Conservation (phyloP, 208 protist genomes). For the Wallacemonas collosoma region DNA sequence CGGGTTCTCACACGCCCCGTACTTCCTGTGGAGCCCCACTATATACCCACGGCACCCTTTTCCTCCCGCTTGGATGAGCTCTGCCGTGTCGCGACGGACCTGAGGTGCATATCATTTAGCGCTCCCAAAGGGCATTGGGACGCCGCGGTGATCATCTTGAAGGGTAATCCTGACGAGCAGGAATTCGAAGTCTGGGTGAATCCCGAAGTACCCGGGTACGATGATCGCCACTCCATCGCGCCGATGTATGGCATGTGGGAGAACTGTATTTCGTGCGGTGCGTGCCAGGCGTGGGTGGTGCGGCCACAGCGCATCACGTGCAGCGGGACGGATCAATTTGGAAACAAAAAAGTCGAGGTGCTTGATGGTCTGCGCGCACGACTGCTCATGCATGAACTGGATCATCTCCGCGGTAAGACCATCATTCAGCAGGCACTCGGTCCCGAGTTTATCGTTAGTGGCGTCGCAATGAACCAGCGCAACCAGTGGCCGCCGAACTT, state of each 20-base stretch:
- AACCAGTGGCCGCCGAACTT: conserved; percentile 87
- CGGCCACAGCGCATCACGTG: conserved; percentile 84
- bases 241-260: conserved; percentile 94
- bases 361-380: conserved; percentile 84
- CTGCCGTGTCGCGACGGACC: conserved; percentile 56
- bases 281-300: conserved; percentile 74
- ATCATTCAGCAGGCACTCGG: conserved; percentile 78
- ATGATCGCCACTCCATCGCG: conserved; percentile 66
- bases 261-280: conserved; percentile 86
- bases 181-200: conserved; percentile 91
- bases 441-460: conserved; percentile 84
- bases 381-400: conserved; percentile 90
- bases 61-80: conserved; percentile 56
- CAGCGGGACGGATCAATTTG: conserved; percentile 65
- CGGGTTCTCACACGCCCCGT: conserved; percentile 74
- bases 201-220: conserved; percentile 73
- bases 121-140: conserved; percentile 89
- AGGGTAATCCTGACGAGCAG: conserved; percentile 56
- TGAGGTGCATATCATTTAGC: conserved; percentile 81
- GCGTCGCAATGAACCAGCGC: conserved; percentile 70
- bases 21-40: conserved; percentile 34
- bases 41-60: conserved; percentile 52
- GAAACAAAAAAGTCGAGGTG: conserved; percentile 76
- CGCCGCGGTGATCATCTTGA: conserved; percentile 73
- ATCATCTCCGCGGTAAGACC: conserved; percentile 83